phyloP scores from a whole-genome alignment of 768 basidiomycete genomes.

The Hygrophorus russula region DNA sequence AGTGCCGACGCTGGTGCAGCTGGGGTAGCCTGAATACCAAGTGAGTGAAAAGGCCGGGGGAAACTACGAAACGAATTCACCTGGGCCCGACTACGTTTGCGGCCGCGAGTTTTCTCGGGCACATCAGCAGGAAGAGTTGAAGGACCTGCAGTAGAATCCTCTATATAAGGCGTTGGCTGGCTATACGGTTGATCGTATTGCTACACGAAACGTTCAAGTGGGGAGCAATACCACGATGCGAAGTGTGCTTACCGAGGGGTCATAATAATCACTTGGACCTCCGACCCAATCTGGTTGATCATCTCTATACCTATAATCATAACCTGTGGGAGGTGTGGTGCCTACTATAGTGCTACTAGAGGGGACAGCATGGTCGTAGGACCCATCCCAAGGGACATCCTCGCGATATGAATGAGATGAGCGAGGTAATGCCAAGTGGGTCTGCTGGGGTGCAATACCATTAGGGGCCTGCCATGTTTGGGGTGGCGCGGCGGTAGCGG shows the following conservation, averaged over 20 bases:
- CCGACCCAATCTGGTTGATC: constrained; percentile 43
- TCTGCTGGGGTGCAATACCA: constrained; percentile 55
- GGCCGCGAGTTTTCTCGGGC: constrained; percentile 45
- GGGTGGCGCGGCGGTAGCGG: constrained; percentile 36
- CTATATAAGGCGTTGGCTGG: constrained; percentile 43
- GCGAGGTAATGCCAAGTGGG: constrained; percentile 37
- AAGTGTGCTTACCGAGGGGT: constrained; percentile 32
- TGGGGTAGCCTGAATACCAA: constrained; percentile 35
- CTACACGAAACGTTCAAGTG: constrained; percentile 5
- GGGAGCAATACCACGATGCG: background rate
- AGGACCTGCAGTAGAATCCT: constrained; percentile 35
- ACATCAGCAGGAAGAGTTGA: constrained; percentile 20
- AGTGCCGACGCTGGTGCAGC: constrained; percentile 57
- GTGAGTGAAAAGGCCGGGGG: constrained; percentile 3
- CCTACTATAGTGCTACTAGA: constrained; percentile 34
- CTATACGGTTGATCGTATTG: constrained; percentile 51
- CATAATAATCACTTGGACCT: constrained; percentile 43
- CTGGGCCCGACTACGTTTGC: constrained; percentile 57
- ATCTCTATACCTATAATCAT: constrained; percentile 53
- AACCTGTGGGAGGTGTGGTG: constrained; percentile 30
- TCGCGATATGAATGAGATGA: constrained; percentile 39
- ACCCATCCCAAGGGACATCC: constrained; percentile 39
- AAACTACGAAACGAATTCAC: constrained; percentile 19
- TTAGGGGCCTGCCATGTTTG: constrained; percentile 57
- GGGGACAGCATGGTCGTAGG: constrained; percentile 33